A percentile compares a stretch with the other conserved stretches of the same genome.
These are phyloP conservation scores for Fusarium robinianum DNA, from an alignment of 2,329 filamentous ascomycete genomes.

Conservation along the genomic window DNA sequence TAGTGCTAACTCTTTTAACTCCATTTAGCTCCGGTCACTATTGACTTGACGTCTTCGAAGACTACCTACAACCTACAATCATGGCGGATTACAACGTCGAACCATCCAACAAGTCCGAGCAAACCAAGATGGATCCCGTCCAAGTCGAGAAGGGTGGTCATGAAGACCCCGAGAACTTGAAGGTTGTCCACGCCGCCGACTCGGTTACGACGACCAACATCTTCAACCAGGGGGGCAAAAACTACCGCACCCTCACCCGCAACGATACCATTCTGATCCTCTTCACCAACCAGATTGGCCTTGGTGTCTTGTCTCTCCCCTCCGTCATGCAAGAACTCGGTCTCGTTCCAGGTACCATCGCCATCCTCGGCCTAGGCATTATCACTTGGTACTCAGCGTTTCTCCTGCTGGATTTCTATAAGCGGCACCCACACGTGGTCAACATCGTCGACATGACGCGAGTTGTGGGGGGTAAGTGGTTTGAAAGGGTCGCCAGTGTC, in stretches of 20 bases:
- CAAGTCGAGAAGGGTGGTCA: too few relatives aligned
- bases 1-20: too few relatives aligned
- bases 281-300: conserved; percentile 37
- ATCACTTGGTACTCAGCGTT: conserved; percentile 62
- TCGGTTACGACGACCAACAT: too few relatives aligned
- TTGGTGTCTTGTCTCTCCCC: conserved; percentile 64
- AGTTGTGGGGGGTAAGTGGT: conserved; percentile 46
- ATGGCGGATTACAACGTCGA: too few relatives aligned
- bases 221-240: conserved; percentile 35
- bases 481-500: conserved; percentile 25
- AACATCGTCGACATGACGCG: conserved; percentile 71
- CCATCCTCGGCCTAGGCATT: conserved; percentile 65
- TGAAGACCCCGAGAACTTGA: too few relatives aligned
- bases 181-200: too few relatives aligned
- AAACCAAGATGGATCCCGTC: too few relatives aligned
- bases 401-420: conserved; percentile 64
- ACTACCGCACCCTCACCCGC: conserved; percentile 32
- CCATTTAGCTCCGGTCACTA: too few relatives aligned
- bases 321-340: conserved; percentile 70
- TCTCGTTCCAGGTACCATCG: conserved; percentile 67
- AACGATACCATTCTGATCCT: conserved; percentile 34
- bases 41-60: too few relatives aligned
- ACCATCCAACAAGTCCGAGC: too few relatives aligned
- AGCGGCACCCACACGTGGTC: conserved; percentile 68
- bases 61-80: too few relatives aligned